Evolutionary conservation across 2,329 filamentous ascomycete genomes (phyloP).

Genomic region (Claviceps capensis): DNA sequence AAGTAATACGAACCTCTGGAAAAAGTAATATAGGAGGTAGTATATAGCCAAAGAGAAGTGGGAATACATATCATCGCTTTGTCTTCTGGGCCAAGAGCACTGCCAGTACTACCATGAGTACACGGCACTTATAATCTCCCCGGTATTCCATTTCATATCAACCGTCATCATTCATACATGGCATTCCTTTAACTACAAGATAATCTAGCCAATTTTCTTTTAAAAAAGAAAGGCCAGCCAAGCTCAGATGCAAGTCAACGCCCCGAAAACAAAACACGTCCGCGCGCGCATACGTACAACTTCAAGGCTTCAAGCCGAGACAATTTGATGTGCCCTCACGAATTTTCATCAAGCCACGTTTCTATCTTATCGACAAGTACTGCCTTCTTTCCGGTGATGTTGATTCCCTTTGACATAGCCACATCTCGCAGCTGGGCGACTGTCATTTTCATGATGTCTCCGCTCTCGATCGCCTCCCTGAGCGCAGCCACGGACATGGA

Average conservation of each 20-base stretch:
- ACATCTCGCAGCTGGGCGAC: conserved; percentile 39
- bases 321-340: background rate
- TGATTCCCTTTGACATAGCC: conserved; percentile 32
- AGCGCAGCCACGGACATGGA: conserved; percentile 32
- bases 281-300: background rate
- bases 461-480: conserved; percentile 29
- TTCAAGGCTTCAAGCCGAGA: background rate
- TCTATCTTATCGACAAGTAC: conserved; percentile 42
- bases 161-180: too few relatives aligned
- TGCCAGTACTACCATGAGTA: too few relatives aligned
- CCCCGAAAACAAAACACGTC: background rate
- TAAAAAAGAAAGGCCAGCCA: background rate
- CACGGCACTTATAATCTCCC: too few relatives aligned
- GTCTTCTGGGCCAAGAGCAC: too few relatives aligned
- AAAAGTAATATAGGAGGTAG: too few relatives aligned
- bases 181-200: too few relatives aligned
- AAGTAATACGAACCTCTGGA: too few relatives aligned
- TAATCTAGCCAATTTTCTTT: background rate
- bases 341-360: conserved; percentile 39
- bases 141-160: too few relatives aligned
- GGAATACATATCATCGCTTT: too few relatives aligned
- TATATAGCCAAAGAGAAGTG: too few relatives aligned
- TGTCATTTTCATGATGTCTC: conserved; percentile 37
- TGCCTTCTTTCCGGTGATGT: conserved; percentile 36
- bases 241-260: background rate